Percentiles rank a stretch among this genome's conserved stretches.
Evolutionary conservation across 1,284 basidiomycete species (phyloP).

Genomic region (Uromyces viciae-fabae): DNA sequence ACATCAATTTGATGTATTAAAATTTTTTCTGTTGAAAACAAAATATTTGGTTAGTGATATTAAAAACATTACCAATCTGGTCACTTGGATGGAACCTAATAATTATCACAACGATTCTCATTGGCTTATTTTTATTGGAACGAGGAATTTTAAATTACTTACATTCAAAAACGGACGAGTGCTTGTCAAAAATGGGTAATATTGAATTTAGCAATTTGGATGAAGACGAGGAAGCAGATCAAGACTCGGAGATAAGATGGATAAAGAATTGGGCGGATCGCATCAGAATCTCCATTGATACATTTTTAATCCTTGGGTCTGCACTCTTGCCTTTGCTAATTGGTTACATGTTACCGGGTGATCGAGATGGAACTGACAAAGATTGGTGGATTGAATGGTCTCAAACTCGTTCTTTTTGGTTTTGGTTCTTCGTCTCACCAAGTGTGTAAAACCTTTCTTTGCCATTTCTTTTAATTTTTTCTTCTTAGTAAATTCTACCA

Average conservation of each 20-base stretch:
- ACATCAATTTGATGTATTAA: no score
- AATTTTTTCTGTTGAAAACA: no score
- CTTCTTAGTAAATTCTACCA: neutral
- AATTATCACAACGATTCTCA: conserved; percentile 22
- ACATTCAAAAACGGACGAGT: neutral
- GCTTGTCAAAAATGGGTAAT: neutral
- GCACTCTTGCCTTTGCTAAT: conserved; percentile 6
- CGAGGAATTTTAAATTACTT: conserved; percentile 13
- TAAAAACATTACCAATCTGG: conserved; percentile 30
- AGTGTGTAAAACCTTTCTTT: neutral
- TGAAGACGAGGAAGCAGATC: neutral
- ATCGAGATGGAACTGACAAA: conserved; percentile 20
- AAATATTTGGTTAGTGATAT: conserved; percentile 6
- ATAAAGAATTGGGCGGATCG: neutral
- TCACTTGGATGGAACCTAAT: conserved; percentile 32
- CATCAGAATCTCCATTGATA: neutral
- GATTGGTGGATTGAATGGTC: conserved; percentile 36
- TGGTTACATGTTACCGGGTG: conserved; percentile 29
- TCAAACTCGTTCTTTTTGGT: conserved; percentile 31
- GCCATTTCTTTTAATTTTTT: neutral
- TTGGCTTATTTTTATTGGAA: neutral
- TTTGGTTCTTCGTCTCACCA: conserved; percentile 33
- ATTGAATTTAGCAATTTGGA: neutral
- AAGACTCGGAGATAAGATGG: neutral
- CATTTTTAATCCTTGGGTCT: neutral